These are phyloP conservation scores for Nematocida sp. DNA, from an alignment of 371 early-diverging fungal species.

Conservation along the genomic window DNA sequence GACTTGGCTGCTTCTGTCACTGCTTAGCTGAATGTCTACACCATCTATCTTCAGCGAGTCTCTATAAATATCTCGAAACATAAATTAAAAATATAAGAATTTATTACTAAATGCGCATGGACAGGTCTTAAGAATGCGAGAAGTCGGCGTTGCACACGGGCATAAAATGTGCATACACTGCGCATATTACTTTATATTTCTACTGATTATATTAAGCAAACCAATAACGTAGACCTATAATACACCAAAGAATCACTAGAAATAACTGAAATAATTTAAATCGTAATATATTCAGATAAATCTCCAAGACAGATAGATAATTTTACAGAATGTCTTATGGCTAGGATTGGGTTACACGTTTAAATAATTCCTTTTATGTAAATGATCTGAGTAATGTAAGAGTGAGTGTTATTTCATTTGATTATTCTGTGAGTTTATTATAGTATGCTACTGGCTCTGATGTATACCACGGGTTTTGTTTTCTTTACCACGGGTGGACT, in stretches of 20 bases:
- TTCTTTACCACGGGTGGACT: neutral
- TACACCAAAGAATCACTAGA: too few species aligned
- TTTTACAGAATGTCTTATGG: too few species aligned
- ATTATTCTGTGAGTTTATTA: neutral
- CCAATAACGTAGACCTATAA: too few species aligned
- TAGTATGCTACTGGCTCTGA: constrained; percentile 15
- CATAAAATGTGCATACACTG: neutral
- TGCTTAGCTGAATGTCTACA: neutral
- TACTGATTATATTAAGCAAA: too few species aligned
- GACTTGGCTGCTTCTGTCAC: constrained; percentile 25
- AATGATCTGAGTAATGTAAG: too few species aligned
- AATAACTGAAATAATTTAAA: too few species aligned
- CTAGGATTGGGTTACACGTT: too few species aligned
- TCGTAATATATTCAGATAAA: too few species aligned
- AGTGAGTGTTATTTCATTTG: too few species aligned
- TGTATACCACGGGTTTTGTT: constrained; percentile 2
- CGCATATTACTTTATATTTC: too few species aligned
- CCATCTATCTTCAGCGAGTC: constrained; percentile 41
- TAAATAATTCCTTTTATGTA: too few species aligned
- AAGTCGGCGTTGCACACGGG: neutral
- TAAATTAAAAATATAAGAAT: constrained; percentile 27
- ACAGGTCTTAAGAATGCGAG: neutral
- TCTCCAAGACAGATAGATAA: too few species aligned
- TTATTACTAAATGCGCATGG: neutral
- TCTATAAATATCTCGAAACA: constrained; percentile 56